Percentiles rank a stretch among this genome's conserved stretches.
Evolutionary conservation across 768 basidiomycete genomes (phyloP).

Genomic region (Suillus americanus): DNA sequence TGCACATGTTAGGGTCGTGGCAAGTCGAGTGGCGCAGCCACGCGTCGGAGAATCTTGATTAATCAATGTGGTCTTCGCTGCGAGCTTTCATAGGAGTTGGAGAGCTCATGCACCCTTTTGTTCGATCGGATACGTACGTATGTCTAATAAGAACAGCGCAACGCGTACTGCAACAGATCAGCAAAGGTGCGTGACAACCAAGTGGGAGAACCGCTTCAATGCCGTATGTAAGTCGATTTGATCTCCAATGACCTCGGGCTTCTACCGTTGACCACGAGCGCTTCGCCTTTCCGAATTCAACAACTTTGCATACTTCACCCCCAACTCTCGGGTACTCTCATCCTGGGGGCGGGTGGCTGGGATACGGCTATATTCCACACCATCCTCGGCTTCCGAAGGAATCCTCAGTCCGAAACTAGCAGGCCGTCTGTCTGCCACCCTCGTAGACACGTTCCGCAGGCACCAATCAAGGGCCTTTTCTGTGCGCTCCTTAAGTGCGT

Average conservation of each 20-base stretch:
- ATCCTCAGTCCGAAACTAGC: neutral
- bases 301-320: conserved; percentile 1
- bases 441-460: conserved; percentile 42
- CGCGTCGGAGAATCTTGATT: neutral
- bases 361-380: conserved; percentile 23
- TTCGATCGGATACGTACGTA: neutral
- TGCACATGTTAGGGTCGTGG: neutral
- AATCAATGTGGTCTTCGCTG: neutral
- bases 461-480: conserved; percentile 71
- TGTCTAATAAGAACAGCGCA: neutral
- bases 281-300: neutral
- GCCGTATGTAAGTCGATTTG: neutral
- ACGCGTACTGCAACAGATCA: neutral
- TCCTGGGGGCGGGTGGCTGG: neutral
- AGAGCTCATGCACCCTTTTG: neutral
- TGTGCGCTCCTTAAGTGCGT: conserved; percentile 54
- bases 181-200: neutral
- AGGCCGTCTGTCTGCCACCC: conserved; percentile 1
- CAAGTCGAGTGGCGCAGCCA: neutral
- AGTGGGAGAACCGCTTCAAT: neutral
- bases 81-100: neutral
- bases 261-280: neutral
- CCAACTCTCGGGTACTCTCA: neutral
- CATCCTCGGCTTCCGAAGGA: neutral
- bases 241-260: neutral